Evolutionary conservation across 139 green algal species (phyloP), one percentile per base, ranked within the genome.

Genomic region (Coelastrella sp.): DNA sequence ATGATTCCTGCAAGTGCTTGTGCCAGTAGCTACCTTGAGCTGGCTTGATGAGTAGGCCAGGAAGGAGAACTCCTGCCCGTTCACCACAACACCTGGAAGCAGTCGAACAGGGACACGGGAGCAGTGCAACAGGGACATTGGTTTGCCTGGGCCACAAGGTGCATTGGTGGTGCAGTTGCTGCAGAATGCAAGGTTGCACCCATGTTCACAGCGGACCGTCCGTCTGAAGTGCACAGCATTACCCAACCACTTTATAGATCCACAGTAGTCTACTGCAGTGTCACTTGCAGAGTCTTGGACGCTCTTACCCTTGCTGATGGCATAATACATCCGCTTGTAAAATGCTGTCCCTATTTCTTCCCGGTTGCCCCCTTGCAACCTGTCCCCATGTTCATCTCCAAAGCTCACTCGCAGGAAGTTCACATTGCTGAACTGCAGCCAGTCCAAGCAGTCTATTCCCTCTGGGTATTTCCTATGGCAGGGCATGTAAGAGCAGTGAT

Each of bases 381-480:
- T 35, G 49, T 78, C 70, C 6, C 83, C 89, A 24, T 89, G 19
- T 82, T 89, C 85, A 63, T 91, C 80, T 5, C 78, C 70, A 84
- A 93, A 93, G 57, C 84, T 87, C 63, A 93, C 25, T 20, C 90
- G 85, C n/a, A 93, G 60, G 81, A 93, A 93, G 80, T 85, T 59
- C 8, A 19, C 58, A 58, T 68, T 6, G 57, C 11, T 15, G 57
- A 89, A 68, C 6, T 56, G 25, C 84, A 89, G 84, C 14, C 84
- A 58, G 25, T 25, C 49, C 19, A 89, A 68, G 68, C 56, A 89
- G 17, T n/a, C 10, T 49, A 80, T 8, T 5, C 68, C 68, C 25
- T 17, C n/a, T 8, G 24, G 24, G 24, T 58, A 80, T 24, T 58
- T 57, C 24, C 24, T 80, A 24, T 8, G 19, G 12, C 12, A 17